These are phyloP conservation scores for Colletotrichum destructivum DNA, from an alignment of 2,329 filamentous ascomycete genomes.

Conservation along the genomic window DNA sequence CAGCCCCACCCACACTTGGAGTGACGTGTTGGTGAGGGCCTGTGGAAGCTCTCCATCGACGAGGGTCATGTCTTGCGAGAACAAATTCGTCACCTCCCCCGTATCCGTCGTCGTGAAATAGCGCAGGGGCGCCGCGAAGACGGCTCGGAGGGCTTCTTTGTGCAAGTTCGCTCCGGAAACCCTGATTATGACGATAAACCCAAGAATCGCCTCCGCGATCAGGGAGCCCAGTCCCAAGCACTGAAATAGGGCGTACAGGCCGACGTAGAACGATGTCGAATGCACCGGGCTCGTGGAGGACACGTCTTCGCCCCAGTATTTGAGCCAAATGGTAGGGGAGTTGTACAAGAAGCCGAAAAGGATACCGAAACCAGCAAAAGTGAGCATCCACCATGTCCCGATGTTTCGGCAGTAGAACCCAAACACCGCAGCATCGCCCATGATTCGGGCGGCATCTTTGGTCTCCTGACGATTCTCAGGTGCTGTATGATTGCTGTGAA, in stretches of 20 bases:
- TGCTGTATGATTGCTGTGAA: not conserved
- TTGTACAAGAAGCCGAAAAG: conserved; percentile 3
- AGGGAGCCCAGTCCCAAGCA: not conserved
- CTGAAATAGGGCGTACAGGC: not conserved
- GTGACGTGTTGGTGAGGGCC: conserved; percentile 50
- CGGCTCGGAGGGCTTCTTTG: not conserved
- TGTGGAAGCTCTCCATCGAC: conserved; percentile 57
- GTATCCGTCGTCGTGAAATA: conserved; percentile 57
- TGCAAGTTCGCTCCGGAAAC: conserved; percentile 15
- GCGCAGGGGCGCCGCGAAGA: conserved; percentile 8
- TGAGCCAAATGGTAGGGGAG: not conserved
- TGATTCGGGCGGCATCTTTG: conserved; percentile 1
- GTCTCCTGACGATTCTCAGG: not conserved
- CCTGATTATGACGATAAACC: not conserved
- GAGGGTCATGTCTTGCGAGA: conserved; percentile 61
- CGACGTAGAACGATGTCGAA: not conserved
- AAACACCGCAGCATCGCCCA: conserved; percentile 18
- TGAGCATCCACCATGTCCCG: not conserved
- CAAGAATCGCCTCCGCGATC: not conserved
- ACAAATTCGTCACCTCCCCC: conserved; percentile 59
- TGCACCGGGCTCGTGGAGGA: not conserved
- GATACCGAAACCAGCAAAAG: conserved; percentile 8
- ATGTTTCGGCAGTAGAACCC: conserved; percentile 21
- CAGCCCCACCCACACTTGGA: conserved; percentile 49
- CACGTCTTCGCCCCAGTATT: not conserved